Conservation (phyloP, 371 early-diverging fungal genomes). For the Mucor sp. region DNA sequence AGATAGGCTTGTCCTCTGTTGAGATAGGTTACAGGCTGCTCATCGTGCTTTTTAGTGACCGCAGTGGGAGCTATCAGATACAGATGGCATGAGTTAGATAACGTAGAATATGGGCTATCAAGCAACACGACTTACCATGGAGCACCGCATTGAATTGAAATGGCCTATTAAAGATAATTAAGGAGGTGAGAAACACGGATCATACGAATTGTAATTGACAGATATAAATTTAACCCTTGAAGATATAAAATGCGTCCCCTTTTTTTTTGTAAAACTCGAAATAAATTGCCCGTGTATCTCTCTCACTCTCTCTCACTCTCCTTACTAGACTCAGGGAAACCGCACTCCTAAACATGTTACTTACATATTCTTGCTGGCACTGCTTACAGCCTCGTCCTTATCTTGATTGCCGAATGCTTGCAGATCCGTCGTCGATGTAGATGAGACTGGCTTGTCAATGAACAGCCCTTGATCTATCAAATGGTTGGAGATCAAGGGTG, state of each 20-base stretch:
- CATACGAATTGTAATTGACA: not conserved
- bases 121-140: slow-evolving; percentile 14
- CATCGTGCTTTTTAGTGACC: slow-evolving; percentile 29
- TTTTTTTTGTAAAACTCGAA: not conserved
- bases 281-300: not conserved
- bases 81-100: not conserved
- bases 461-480: slow-evolving; percentile 2
- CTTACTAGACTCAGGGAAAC: not conserved
- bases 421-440: not conserved
- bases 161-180: slow-evolving; percentile 7
- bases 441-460: not conserved
- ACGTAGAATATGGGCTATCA: not conserved
- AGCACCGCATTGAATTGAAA: slow-evolving; percentile 24
- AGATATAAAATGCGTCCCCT: not conserved
- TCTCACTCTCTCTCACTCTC: not conserved
- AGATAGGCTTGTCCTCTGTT: slow-evolving; percentile 69
- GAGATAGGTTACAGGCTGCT: slow-evolving; percentile 62
- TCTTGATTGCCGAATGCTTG: not conserved
- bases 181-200: not conserved
- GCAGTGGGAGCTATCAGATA: slow-evolving; percentile 38
- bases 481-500: slow-evolving; percentile 5
- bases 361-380: not conserved
- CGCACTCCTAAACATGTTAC: not conserved
- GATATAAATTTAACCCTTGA: not conserved
- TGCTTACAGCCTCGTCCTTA: not conserved